Evolutionary conservation across 1,284 basidiomycete genomes (phyloP), one percentile per base, ranked within the genome.

Genomic region (Apiotrichum sp.): DNA sequence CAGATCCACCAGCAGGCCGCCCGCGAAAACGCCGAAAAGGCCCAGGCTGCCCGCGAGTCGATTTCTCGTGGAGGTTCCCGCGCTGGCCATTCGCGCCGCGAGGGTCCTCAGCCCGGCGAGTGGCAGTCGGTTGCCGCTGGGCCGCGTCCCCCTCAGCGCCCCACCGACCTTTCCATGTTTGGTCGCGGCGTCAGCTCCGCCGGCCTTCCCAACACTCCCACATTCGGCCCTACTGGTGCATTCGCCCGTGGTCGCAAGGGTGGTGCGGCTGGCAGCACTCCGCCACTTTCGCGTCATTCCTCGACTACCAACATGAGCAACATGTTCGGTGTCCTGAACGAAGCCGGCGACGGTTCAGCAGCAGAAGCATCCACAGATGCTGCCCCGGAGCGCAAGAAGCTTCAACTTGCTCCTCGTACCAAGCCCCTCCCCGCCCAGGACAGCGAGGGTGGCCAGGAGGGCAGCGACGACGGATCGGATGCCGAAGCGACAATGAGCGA

Each of bases 301-400:
- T 93, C 89, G 45, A 84, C 78, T 55, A 81, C 83, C 59, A 96
- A 95, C 77, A 93, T 92, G 87, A 81, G 82, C 56, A 93, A 92
- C 75, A 91, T 90, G 86, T 93, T 93, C 78, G 85, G 84, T 14
- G 82, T 88, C 79, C 83, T 89, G 50, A 82, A 80, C 64, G 79
- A 82, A 31, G 72, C 78, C 2, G 77, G 73, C 2, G 84, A 83
- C 34, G 54, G 60, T 22, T 56, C 60, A 3, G 63, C 60, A 34
- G 52, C 63, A 32, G 63, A 67, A 4, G 65, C 78, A 6, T 77
- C 75, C 4, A 69, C 71, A 1, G 77, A 78, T 3, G 76, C 78
- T 62, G 76, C 77, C 53, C 75, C 82, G 29, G 83, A 87, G 72
- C 84, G 93, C 34, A 87, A 80, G 75, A 86, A 83, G 70, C 80